These are phyloP conservation scores for Trametes elegans DNA, from an alignment of 768 basidiomycete genomes.

Conservation along the genomic window DNA sequence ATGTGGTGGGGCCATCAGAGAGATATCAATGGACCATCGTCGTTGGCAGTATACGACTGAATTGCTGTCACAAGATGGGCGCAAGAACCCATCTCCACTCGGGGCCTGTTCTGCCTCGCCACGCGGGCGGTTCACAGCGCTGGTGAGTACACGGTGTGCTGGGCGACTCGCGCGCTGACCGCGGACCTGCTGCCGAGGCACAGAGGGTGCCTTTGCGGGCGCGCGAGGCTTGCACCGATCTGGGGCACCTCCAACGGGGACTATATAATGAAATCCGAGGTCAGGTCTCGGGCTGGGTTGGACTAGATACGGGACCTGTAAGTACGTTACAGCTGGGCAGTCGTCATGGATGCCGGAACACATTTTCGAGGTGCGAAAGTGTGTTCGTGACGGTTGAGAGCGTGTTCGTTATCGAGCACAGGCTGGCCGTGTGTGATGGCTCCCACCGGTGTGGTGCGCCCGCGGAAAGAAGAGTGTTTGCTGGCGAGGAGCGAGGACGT, in stretches of 20 bases:
- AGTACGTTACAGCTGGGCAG: slow-evolving; percentile 5
- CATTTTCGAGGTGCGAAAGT: slow-evolving; percentile 2
- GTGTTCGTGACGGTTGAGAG: slow-evolving; percentile 8
- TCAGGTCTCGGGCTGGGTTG: slow-evolving; percentile 13
- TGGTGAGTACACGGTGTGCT: background rate
- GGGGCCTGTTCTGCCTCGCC: slow-evolving; percentile 3
- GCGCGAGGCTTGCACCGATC: background rate
- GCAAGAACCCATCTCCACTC: background rate
- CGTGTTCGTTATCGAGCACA: background rate
- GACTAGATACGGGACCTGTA: slow-evolving; percentile 6
- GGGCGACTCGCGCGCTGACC: background rate
- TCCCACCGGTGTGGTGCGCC: background rate
- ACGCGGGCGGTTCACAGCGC: background rate
- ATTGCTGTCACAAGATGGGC: slow-evolving; percentile 9
- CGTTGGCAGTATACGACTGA: slow-evolving; percentile 40
- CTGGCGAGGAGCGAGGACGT: background rate
- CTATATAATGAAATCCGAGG: slow-evolving; percentile 11
- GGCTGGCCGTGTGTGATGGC: slow-evolving; percentile 4
- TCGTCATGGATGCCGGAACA: slow-evolving; percentile 19
- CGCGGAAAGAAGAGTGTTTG: background rate
- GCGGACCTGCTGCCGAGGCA: background rate
- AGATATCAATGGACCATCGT: slow-evolving; percentile 16
- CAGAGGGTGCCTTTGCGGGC: background rate
- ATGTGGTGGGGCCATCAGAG: slow-evolving; percentile 14
- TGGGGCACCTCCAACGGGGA: background rate